phyloP scores from a whole-genome alignment of 306 rosid genomes.

The Prunus salicina region DNA sequence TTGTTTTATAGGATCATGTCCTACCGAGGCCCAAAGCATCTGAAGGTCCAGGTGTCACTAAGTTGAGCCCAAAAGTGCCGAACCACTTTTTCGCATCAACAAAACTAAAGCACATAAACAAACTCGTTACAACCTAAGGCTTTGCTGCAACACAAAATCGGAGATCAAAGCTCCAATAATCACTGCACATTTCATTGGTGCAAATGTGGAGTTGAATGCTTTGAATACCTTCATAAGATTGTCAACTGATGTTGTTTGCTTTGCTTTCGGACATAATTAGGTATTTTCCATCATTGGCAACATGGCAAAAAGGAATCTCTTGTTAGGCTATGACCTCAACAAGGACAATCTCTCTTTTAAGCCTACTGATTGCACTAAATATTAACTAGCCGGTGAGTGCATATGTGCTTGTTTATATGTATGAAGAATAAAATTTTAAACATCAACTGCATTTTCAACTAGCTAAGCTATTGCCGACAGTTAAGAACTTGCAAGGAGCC shows the following conservation, averaged over 20 bases:
- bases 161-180: neutral
- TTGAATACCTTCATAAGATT: neutral
- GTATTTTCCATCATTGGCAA: slow-evolving; percentile 29
- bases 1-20: too few species aligned
- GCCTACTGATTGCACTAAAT: neutral
- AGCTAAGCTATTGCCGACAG: too few species aligned
- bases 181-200: neutral
- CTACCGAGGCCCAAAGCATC: too few species aligned
- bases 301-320: slow-evolving; percentile 30
- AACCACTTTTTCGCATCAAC: too few species aligned
- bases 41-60: too few species aligned
- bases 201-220: neutral
- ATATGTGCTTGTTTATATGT: too few species aligned
- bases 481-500: neutral
- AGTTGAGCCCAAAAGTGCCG: too few species aligned
- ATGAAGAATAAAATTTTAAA: too few species aligned
- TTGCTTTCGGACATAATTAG: neutral
- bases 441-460: too few species aligned
- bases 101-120: neutral
- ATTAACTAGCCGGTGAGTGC: too few species aligned
- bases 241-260: neutral
- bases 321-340: slow-evolving; percentile 35
- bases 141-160: neutral
- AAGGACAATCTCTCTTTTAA: neutral
- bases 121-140: neutral